Evolutionary conservation across 78 protist species (phyloP).

Genomic region (Bodo saltans): DNA sequence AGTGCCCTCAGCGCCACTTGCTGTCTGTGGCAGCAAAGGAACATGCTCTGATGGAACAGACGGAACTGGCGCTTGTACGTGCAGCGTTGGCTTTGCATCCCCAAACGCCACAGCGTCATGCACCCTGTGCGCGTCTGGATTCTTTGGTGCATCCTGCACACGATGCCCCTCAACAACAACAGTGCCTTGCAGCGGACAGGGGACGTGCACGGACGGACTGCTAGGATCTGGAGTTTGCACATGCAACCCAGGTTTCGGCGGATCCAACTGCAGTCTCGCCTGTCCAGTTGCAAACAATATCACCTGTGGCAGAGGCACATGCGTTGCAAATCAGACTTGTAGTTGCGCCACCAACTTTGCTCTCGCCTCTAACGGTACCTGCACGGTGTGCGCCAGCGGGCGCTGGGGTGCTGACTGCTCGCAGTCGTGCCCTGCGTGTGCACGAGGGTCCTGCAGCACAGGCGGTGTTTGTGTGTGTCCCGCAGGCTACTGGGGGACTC

Average conservation of each 20-base stretch:
- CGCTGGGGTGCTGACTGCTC: not conserved
- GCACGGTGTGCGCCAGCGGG: not conserved
- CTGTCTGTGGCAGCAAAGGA: conserved; percentile 4
- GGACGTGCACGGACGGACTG: conserved; percentile 11
- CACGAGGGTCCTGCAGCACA: not conserved
- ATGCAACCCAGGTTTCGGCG: not conserved
- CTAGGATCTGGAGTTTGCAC: not conserved
- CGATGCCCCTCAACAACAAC: too few species aligned
- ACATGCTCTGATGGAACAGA: not conserved
- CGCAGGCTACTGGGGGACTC: not conserved
- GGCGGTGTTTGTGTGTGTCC: not conserved
- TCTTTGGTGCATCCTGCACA: not conserved
- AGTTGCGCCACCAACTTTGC: not conserved
- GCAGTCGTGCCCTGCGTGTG: conserved; percentile 17
- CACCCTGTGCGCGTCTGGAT: not conserved
- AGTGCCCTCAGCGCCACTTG: too few species aligned
- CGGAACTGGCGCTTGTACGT: conserved; percentile 15
- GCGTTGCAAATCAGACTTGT: not conserved
- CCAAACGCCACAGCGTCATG: not conserved
- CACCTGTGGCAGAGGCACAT: too few species aligned
- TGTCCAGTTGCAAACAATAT: too few species aligned
- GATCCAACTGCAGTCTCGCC: too few species aligned
- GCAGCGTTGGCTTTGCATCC: conserved; percentile 10
- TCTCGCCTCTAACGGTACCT: not conserved
- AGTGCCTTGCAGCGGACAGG: conserved; percentile 32